Evolutionary conservation across 148 eudicot species (phyloP), one percentile per base, ranked within the genome.

Genomic region (Nepenthes mirabilis): DNA sequence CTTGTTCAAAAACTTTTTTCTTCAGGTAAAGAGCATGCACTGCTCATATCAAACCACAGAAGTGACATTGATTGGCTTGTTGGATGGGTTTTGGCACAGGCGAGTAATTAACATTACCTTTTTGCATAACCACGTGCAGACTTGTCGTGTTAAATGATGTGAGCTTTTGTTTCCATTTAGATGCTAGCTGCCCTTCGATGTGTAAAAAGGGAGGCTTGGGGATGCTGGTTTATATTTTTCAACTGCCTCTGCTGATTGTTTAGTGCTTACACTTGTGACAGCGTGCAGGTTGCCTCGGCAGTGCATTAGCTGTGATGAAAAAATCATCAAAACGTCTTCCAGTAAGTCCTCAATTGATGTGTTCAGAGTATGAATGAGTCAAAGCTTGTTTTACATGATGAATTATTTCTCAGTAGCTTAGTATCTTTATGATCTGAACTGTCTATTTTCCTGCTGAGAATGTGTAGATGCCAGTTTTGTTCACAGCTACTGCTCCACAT

Each of bases 31-130:
- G 99, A 93, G 67, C 99, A 89, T 69, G 91, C 99, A 43, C 86
- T 93, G 56, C 74, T 89, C 68, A 64, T 89, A 36, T 73, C 60
- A 36, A 93, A 93, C 65, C 99, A 93, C 73, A 88, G 57, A 73
- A 93, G 98, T 63, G 98, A 93, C 69, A 84, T 93, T 65, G 99
- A 93, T 68, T 93, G 99, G 99, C 89, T 93, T 33, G 85, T 93
- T 58, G 99, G 99, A 68, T 93, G 99, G 99, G 80, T 93, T 66
- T 69, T 89, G 70, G 97, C 95, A 64, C 95, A 93, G 95, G 99
- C 78, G 74, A 60, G 82, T 77, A 23, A 65, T 79, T 47, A 62
- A 58, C 68, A 32, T 62, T 60, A 34, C 33, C 11, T 61, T 45
- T 33, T 47, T 32, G 35, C 53, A 12, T 51, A 53, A 11, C 6